Base-by-base conservation (phyloP, 805 yeast species). In the Candida orba region DNA sequence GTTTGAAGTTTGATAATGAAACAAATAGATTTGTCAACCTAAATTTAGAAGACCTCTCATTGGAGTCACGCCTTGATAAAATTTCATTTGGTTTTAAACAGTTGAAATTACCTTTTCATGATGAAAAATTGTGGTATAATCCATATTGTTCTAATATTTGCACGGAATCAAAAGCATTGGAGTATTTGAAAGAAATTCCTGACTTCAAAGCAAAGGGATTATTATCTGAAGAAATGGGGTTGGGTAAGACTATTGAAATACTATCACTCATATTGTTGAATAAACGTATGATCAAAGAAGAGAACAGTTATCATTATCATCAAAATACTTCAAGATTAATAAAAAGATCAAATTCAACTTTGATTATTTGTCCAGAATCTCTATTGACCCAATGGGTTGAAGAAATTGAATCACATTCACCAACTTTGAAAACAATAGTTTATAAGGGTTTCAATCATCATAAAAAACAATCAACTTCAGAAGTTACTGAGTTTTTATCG, bases 141-240 rank as follows among this genome's bases (percentile, higher is more conserved):
- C 57, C 54, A 40, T 75, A 67, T 44, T 75, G 76, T 3, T 77
- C 76, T 1, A 74, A 75, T 45, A 43, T 79, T 0, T 60, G 71
- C 34, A 56, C 71, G 5, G 52, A 60, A 6, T 40, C 43, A 1
- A 56, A 62, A 20, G 66, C 71, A 1, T 39, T 62, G 3, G 40
- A 56, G 4, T 66, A 56, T 40, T 44, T 67, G 8, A 30, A 30
- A 24, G 47, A 2, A 37, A 15, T 6, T 1, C 37, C 44, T 5
- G 31, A 8, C 6, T 15, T n/a, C 15, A 9, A n/a, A 9, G 37
- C 2, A 37, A 43, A 4, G 57, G 56, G 18, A 3, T 29, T 93
- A 8, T 61, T 93, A 30, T 84, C 93, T 1, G 99, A 91, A 56
- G 99, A 93, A 62, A 93, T 93, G 99, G 99, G 99, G 0, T 71